phyloP scores from a whole-genome alignment of 2,329 filamentous ascomycete species.

The Leptographium radiaticola region DNA sequence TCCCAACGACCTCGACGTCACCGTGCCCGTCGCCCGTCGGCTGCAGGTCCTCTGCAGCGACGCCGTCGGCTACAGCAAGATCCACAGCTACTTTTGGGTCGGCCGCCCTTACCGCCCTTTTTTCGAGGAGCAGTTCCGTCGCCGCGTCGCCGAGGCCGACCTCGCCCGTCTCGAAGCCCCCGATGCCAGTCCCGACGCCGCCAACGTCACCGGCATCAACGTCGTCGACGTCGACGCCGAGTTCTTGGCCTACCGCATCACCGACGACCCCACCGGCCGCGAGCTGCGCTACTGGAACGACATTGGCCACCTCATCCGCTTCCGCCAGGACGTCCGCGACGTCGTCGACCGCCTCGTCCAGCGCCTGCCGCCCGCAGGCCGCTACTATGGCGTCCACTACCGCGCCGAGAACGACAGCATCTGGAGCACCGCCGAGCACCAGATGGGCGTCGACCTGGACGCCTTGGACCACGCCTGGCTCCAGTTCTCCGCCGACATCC shows the following conservation, averaged over 20 bases:
- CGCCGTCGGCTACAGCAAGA: slow-evolving; percentile 14
- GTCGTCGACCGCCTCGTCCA: slow-evolving; percentile 14
- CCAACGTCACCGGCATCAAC: slow-evolving; percentile 15
- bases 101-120: slow-evolving; percentile 17
- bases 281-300: slow-evolving; percentile 23
- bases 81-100: slow-evolving; percentile 19
- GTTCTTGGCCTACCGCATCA: slow-evolving; percentile 22
- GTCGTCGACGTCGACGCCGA: slow-evolving; percentile 17
- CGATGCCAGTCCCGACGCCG: no score
- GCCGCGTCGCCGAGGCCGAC: slow-evolving; percentile 1
- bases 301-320: slow-evolving; percentile 18
- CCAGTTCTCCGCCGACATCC: slow-evolving; percentile 7
- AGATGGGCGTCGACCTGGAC: slow-evolving; percentile 21
- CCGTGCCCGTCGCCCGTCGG: slow-evolving; percentile 12
- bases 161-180: not conserved
- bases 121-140: slow-evolving; percentile 9
- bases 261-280: slow-evolving; percentile 21
- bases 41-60: slow-evolving; percentile 14
- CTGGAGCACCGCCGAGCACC: slow-evolving; percentile 21
- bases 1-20: slow-evolving; percentile 13
- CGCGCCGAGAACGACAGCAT: slow-evolving; percentile 23
- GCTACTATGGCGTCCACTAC: slow-evolving; percentile 23
- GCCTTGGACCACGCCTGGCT: slow-evolving; percentile 20
- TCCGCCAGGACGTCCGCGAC: slow-evolving; percentile 15
- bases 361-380: slow-evolving; percentile 11